Evolutionary conservation across 2,329 filamentous ascomycete species (phyloP).

Genomic region (Fusarium luffae): DNA sequence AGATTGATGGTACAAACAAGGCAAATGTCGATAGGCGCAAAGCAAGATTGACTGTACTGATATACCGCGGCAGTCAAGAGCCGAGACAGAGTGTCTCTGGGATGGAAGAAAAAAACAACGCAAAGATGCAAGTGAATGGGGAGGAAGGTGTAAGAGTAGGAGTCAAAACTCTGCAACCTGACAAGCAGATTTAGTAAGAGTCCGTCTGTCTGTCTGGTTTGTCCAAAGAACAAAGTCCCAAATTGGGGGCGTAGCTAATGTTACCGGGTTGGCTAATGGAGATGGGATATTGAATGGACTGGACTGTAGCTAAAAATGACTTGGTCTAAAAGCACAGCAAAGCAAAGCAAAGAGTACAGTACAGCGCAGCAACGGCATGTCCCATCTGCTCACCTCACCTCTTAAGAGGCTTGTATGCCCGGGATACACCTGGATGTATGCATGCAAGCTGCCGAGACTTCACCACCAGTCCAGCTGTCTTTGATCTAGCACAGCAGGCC

Average conservation of each 20-base stretch:
- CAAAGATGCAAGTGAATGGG: constrained; percentile 19
- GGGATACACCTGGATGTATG: constrained; percentile 39
- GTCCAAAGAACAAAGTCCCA: constrained; percentile 24
- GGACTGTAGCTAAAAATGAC: constrained; percentile 35
- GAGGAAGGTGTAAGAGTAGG: constrained; percentile 16
- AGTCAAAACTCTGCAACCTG: constrained; percentile 22
- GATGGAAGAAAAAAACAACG: constrained; percentile 13
- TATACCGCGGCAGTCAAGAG: constrained; percentile 5
- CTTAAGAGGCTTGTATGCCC: constrained; percentile 16
- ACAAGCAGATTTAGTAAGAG: constrained; percentile 33
- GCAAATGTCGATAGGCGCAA: constrained; percentile 17
- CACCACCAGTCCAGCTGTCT: constrained; percentile 22
- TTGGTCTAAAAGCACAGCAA: constrained; percentile 18
- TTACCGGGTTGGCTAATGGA: constrained; percentile 24
- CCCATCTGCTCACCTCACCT: constrained; percentile 17
- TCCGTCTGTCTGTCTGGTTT: constrained; percentile 26
- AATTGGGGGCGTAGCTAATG: constrained; percentile 34
- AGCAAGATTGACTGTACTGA: background rate
- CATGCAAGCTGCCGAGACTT: constrained; percentile 36
- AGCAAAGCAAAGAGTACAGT: background rate
- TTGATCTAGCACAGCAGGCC: constrained; percentile 33
- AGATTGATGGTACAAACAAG: constrained; percentile 20
- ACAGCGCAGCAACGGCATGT: constrained; percentile 24
- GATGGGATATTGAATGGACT: constrained; percentile 6
- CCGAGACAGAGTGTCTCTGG: background rate